Conservation (phyloP, 257 asterid species). For the Dorcoceras hygrometricum region DNA sequence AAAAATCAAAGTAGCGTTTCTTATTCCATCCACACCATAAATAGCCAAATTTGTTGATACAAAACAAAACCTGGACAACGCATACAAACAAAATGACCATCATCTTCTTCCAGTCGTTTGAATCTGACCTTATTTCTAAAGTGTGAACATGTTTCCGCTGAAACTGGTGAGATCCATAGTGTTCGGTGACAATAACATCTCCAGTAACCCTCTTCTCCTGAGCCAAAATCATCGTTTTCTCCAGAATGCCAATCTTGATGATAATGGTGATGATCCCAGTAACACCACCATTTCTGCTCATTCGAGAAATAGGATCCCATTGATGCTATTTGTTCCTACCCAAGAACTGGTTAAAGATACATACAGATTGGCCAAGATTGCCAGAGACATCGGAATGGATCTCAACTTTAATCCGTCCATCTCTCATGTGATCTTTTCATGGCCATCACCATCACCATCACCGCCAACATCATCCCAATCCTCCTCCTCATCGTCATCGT, state of each 20-base stretch:
- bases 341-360: constrained; percentile 55
- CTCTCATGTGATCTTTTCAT: constrained; percentile 62
- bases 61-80: not conserved
- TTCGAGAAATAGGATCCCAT: constrained; percentile 33
- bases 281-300: constrained; percentile 14
- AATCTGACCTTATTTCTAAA: constrained; percentile 13
- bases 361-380: constrained; percentile 47
- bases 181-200: constrained; percentile 33
- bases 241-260: constrained; percentile 19
- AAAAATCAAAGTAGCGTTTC: constrained; percentile 9
- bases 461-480: constrained; percentile 19
- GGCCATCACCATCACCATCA: constrained; percentile 38
- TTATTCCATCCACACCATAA: not conserved
- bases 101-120: not conserved
- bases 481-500: constrained; percentile 18
- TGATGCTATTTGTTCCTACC: constrained; percentile 52
- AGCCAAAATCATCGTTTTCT: constrained; percentile 31
- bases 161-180: constrained; percentile 44
- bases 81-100: not conserved
- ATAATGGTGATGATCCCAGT: not conserved
- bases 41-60: not conserved
- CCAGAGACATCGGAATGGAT: constrained; percentile 62
- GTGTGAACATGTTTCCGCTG: constrained; percentile 41
- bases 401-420: constrained; percentile 58
- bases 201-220: constrained; percentile 35